phyloP scores from a whole-genome alignment of 1,284 basidiomycete genomes.

The Exsudoporus floridanus region DNA sequence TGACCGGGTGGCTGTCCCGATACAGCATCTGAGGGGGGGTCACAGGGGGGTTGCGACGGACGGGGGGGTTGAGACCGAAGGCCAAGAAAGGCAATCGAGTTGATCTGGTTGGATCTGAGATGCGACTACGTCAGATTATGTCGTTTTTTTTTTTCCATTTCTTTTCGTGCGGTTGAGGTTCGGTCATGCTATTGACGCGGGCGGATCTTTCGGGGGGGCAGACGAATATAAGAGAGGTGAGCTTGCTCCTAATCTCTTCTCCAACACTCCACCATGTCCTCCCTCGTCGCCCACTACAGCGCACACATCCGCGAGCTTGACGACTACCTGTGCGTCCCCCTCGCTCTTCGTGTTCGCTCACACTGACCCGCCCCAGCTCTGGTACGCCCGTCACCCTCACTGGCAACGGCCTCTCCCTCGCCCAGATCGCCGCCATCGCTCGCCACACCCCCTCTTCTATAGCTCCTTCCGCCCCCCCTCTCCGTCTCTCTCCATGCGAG shows the following conservation, averaged over 20 bases:
- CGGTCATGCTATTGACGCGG: background rate
- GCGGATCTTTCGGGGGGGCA: slow-evolving; percentile 10
- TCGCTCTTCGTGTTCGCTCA: background rate
- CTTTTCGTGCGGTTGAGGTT: no score
- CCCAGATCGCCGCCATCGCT: slow-evolving; percentile 71
- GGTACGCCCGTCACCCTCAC: slow-evolving; percentile 64
- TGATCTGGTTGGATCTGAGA: slow-evolving; percentile 8
- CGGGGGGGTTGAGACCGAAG: background rate
- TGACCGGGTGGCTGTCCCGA: no score
- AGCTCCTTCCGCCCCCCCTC: slow-evolving; percentile 30
- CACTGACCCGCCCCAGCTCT: slow-evolving; percentile 40
- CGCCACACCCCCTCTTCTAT: slow-evolving; percentile 48
- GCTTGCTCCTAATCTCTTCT: background rate
- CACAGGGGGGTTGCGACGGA: background rate
- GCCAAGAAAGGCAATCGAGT: background rate
- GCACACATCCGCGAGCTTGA: slow-evolving; percentile 53
- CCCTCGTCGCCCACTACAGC: slow-evolving; percentile 50
- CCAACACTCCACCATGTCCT: slow-evolving; percentile 15
- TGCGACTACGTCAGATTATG: slow-evolving; percentile 13
- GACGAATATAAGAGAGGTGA: slow-evolving; percentile 8
- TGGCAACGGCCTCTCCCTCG: slow-evolving; percentile 69
- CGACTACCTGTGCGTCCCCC: slow-evolving; percentile 47
- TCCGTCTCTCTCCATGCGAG: slow-evolving; percentile 53
- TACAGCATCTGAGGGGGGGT: background rate
- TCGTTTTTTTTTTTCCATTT: background rate